Base-by-base conservation (phyloP, 2,329 filamentous ascomycete genomes). In the Gaeumannomyces sp. region DNA sequence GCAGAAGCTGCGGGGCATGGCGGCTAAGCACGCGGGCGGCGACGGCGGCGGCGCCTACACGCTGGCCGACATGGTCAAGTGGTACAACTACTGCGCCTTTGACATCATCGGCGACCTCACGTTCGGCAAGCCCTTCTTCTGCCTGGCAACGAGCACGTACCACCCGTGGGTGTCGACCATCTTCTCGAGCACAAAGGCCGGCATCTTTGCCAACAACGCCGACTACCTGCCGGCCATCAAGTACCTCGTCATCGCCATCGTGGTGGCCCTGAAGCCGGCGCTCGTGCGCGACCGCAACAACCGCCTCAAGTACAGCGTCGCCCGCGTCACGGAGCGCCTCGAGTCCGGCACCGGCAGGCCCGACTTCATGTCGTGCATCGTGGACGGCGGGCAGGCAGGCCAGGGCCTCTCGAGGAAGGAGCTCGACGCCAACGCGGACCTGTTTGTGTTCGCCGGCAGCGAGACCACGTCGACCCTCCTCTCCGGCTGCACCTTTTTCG, bases 381-480 rank as follows among this genome's bases (percentile, higher is more conserved):
- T 67, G 22, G 19, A 16, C 2, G 53, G 31, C 29, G 28, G 28
- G 4, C 35, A 63, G 16, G 31, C 45, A 19, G 61, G 50, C 28
- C 45, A 25, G 16, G 50, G 19, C 19, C 45, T 63, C 2, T 58
- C 61, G 7, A 58, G 33, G 22, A 25, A 56, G 33, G 16, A 38
- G 27, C 60, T 68, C 28, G 50, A 31, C 27, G 64, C 31, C 61
- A 66, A 65, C 25, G 50, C 62, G 2, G 38, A 66, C n/a, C 68
- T 74, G 14, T 69, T 78, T 3, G 73, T 83, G 35, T 71, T 80
- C 19, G 81, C 80, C 7, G 81, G 82, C 5, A 80, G 78, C 3
- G 82, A 84, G 68, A 85, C 82, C 6, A 83, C 81, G 0, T 79
- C 81, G 0, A 82, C 80, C 0, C 71, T 79, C 3, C 72, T 83